Percentiles rank a stretch among this genome's conserved stretches.
phyloP scores from a whole-genome alignment of 495 filamentous ascomycete species.

The Lasiosphaeris hirsuta region DNA sequence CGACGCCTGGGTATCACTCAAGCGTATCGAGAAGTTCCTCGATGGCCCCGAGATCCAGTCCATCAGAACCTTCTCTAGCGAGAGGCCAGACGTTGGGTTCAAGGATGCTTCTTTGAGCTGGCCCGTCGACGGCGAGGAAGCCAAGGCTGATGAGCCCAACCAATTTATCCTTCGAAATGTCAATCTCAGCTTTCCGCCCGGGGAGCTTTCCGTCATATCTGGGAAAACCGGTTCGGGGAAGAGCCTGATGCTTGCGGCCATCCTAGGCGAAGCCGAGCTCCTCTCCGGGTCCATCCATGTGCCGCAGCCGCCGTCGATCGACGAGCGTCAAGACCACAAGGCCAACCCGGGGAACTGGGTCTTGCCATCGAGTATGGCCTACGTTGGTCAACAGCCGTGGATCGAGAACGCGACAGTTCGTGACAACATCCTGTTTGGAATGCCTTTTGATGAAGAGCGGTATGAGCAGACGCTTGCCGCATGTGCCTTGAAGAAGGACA shows the following conservation, averaged over 20 bases:
- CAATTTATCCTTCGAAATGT: conserved; percentile 7
- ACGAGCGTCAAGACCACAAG: neutral
- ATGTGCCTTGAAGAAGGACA: conserved; percentile 62
- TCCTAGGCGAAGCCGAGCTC: neutral
- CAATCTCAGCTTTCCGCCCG: neutral
- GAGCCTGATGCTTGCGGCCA: neutral
- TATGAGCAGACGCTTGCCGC: conserved; percentile 58
- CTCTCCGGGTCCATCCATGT: neutral
- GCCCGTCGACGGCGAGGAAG: neutral
- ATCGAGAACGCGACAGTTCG: conserved; percentile 51
- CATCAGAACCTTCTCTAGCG: conserved; percentile 55
- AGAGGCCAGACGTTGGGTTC: neutral
- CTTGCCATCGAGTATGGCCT: conserved; percentile 56
- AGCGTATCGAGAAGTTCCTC: conserved; percentile 66
- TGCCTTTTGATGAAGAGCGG: conserved; percentile 41
- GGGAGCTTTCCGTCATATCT: neutral
- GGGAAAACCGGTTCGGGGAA: neutral
- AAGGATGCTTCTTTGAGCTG: conserved; percentile 3
- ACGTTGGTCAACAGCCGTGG: conserved; percentile 59
- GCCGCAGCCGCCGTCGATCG: neutral
- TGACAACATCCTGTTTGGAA: conserved; percentile 58
- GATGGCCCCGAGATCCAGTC: conserved; percentile 62
- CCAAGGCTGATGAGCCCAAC: neutral
- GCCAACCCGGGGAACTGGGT: conserved; percentile 48
- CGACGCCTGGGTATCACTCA: conserved; percentile 65